phyloP scores from a whole-genome alignment of 257 asterid genomes.

The Nicotiana noctiflora region DNA sequence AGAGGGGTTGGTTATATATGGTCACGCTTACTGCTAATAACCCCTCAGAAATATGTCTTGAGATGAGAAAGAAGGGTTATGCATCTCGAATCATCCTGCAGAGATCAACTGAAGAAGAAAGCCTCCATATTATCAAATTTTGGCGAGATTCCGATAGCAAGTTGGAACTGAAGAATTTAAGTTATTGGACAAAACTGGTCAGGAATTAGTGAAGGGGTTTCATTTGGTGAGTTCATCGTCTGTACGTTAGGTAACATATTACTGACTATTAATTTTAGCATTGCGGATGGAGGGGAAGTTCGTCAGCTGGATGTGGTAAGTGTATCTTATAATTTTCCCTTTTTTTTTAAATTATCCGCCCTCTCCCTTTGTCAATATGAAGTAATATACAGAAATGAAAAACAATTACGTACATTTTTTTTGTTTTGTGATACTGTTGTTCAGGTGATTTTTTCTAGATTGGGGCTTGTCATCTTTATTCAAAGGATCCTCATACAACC shows the following conservation, averaged over 20 bases:
- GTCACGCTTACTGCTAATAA: slow-evolving; percentile 63
- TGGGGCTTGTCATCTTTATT: neutral
- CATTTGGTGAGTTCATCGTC: slow-evolving; percentile 23
- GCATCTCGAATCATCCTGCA: slow-evolving; percentile 68
- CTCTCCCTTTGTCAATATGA: neutral
- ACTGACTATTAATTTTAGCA: slow-evolving; percentile 7
- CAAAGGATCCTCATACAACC: neutral
- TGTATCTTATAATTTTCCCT: too few species aligned
- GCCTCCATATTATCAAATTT: slow-evolving; percentile 74
- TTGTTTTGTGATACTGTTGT: neutral
- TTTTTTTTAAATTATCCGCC: too few species aligned
- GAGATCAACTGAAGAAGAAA: slow-evolving; percentile 95
- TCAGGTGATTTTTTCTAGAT: neutral
- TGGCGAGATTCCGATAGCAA: slow-evolving; percentile 61
- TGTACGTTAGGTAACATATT: slow-evolving; percentile 27
- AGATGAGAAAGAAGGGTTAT: slow-evolving; percentile 78
- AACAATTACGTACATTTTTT: neutral
- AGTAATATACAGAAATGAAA: neutral
- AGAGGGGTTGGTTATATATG: slow-evolving; percentile 82
- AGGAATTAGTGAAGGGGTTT: slow-evolving; percentile 19
- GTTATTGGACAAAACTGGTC: slow-evolving; percentile 16
- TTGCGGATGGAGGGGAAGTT: neutral
- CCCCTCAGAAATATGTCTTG: slow-evolving; percentile 65
- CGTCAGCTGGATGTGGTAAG: neutral
- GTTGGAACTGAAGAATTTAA: slow-evolving; percentile 34